Evolutionary conservation across 2,329 filamentous ascomycete species (phyloP), one percentile per base, ranked within the genome.

Genomic region (Bipolaris victoriae): DNA sequence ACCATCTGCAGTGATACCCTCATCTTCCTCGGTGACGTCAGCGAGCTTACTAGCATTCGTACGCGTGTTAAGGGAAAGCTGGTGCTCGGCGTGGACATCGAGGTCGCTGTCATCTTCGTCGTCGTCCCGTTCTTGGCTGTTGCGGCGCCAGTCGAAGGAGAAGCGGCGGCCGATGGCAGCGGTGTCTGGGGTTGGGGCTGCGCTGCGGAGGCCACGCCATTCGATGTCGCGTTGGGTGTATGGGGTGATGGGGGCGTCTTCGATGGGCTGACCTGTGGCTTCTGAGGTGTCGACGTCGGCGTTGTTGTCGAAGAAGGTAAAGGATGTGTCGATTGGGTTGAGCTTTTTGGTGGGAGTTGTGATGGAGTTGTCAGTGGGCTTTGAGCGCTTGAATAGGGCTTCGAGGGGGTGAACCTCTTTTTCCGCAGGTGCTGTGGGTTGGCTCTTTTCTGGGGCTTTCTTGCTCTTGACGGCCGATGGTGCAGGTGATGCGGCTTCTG

Each of bases 161-260:
- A 89, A 88, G 55, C 81, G 83, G 26, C 86, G 85, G 39, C 82
- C 87, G 1, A 90, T 87, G 58, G 92, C 87, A 1, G 92, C 92
- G 0, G 95, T 98, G 72, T 99, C 95, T 0, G 95, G 95, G 0
- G 95, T 99, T 0, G 95, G 95, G 2, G 95, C 95, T 5, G 92
- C 92, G 72, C 92, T 97, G 54, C 95, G 85, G n/a, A 90, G 73
- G 49, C 85, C 86, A 60, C 92, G 85, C 78, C 82, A 86, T 66
- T 91, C 88, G 29, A 94, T 81, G 64, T 98, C 94, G 64, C 88
- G 85, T 61, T 88, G 87, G 0, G 90, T 91, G 73, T 88, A 96
- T 0, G 94, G 94, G 0, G 94, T 97, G 76, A 92, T 86, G 11
- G 92, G 93, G 1, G 58, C 56, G 24, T 67, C 65, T 7, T 60